Evolutionary conservation across 192 early-diverging fungal species (phyloP).

Genomic region (Podochytrium sp.): DNA sequence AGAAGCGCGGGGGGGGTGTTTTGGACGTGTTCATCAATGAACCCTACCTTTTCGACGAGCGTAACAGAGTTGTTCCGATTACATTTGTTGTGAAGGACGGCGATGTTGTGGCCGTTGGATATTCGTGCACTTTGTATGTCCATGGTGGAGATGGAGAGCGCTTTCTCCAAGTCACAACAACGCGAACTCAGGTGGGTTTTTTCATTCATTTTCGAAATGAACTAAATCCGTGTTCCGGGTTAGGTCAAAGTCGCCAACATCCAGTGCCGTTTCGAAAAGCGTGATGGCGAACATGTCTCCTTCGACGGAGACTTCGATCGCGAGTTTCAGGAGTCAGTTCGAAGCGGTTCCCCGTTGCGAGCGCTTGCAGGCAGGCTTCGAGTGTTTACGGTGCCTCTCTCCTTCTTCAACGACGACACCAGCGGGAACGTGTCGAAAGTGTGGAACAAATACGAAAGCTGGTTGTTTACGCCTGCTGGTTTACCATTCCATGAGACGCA

Average conservation of each 20-base stretch:
- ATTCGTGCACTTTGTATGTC: no score
- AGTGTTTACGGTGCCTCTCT: neutral
- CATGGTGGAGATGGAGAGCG: no score
- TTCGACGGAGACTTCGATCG: neutral
- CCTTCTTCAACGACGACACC: neutral
- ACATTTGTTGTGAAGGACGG: neutral
- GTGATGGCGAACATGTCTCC: neutral
- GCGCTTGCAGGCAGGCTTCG: neutral
- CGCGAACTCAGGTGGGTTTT: neutral
- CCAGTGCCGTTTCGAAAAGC: neutral
- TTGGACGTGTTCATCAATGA: neutral
- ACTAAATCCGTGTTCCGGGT: neutral
- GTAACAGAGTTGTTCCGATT: neutral
- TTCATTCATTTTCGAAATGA: neutral
- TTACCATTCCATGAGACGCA: slow-evolving; percentile 32
- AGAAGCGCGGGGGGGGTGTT: neutral
- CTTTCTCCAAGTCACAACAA: no score
- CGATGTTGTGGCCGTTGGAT: neutral
- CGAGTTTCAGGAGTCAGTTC: neutral
- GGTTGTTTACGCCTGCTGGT: slow-evolving; percentile 31
- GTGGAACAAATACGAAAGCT: slow-evolving; percentile 21
- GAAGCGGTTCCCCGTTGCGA: neutral
- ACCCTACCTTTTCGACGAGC: neutral
- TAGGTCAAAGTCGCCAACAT: neutral
- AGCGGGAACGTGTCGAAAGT: neutral